phyloP scores from a whole-genome alignment of 2,329 filamentous ascomycete genomes.

The Colletotrichum graminicola region DNA sequence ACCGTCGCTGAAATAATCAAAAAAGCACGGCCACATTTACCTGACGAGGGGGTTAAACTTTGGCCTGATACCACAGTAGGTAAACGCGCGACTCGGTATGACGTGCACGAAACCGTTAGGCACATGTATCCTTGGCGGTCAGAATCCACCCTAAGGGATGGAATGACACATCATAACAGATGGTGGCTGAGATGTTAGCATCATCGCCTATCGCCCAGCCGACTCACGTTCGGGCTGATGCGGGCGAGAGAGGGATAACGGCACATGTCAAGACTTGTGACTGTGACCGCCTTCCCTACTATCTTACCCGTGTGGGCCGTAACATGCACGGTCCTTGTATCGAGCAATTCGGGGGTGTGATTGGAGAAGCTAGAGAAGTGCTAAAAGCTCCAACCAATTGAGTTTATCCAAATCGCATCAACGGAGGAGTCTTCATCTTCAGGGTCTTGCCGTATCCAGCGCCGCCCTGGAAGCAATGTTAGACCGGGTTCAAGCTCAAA shows the following conservation, averaged over 20 bases:
- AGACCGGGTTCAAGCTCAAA: slow-evolving; percentile 37
- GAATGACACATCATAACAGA: not conserved
- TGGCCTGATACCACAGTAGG: too few relatives aligned
- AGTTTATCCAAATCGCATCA: slow-evolving; percentile 12
- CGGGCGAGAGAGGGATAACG: not conserved
- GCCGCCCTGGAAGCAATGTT: slow-evolving; percentile 9
- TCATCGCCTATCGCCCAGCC: not conserved
- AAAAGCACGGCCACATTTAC: too few relatives aligned
- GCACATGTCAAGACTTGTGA: slow-evolving; percentile 4
- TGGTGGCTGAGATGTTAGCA: slow-evolving; percentile 4
- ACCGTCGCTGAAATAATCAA: too few relatives aligned
- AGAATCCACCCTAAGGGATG: not conserved
- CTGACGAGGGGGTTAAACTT: too few relatives aligned
- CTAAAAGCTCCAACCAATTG: slow-evolving; percentile 15
- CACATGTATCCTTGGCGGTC: not conserved
- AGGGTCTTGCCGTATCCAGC: slow-evolving; percentile 20
- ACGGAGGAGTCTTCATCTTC: slow-evolving; percentile 19
- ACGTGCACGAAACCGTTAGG: slow-evolving; percentile 13
- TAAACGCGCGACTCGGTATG: not conserved
- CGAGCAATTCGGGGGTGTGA: slow-evolving; percentile 3
- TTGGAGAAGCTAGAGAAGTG: slow-evolving; percentile 21
- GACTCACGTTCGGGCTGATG: not conserved
- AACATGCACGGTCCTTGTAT: slow-evolving; percentile 29
- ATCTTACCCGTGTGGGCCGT: slow-evolving; percentile 23
- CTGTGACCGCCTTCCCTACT: slow-evolving; percentile 2